Conservation (phyloP, 2,329 filamentous ascomycete species). For the Magnaporthales sp. region DNA sequence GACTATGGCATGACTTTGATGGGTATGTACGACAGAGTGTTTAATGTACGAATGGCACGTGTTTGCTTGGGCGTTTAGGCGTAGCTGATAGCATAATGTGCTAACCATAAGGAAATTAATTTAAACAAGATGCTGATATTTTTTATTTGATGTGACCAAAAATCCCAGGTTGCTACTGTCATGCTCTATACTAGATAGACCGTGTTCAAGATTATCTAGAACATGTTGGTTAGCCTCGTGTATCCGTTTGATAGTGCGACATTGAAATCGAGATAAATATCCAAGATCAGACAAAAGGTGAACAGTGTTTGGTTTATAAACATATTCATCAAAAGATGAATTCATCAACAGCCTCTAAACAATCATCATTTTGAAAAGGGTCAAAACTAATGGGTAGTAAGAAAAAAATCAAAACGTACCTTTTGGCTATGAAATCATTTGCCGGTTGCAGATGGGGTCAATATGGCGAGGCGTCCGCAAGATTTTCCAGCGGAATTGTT, state of each 20-base stretch:
- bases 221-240: neutral
- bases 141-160: neutral
- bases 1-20: conserved; percentile 2
- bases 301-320: conserved; percentile 11
- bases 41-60: conserved; percentile 6
- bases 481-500: neutral
- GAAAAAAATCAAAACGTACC: conserved; percentile 4
- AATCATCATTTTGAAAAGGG: conserved; percentile 9
- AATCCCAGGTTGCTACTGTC: neutral
- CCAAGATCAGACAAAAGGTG: conserved; percentile 8
- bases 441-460: neutral
- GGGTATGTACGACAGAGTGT: neutral
- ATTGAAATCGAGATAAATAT: neutral
- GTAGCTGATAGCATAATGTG: neutral
- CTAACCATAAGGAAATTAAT: no score
- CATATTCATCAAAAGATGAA: conserved; percentile 9
- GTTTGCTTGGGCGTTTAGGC: neutral
- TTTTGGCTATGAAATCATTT: neutral
- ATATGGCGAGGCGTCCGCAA: neutral
- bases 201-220: neutral
- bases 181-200: neutral
- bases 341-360: conserved; percentile 15
- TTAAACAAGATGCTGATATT: neutral
- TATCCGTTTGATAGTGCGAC: neutral
- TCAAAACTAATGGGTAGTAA: neutral